Evolutionary conservation across 1,284 basidiomycete genomes (phyloP).

Genomic region (Trichosporon inkin): DNA sequence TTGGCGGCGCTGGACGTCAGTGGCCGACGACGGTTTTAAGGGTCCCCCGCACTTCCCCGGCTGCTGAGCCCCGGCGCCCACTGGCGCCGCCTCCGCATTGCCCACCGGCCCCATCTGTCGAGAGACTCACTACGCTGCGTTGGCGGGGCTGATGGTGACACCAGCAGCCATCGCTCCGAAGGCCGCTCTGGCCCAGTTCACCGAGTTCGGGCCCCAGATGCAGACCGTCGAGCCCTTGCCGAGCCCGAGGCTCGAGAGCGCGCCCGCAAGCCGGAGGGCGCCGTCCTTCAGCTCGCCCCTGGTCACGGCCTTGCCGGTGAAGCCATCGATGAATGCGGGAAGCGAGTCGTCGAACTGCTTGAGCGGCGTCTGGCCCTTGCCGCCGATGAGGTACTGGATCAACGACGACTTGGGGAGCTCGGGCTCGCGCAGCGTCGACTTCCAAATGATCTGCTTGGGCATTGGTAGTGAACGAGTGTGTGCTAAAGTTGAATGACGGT

Average conservation of each 20-base stretch:
- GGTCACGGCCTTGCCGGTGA: constrained; percentile 58
- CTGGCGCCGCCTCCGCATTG: too few species aligned
- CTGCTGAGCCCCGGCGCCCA: background rate
- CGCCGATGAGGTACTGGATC: constrained; percentile 15
- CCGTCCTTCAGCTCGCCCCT: constrained; percentile 59
- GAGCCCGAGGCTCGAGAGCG: constrained; percentile 49
- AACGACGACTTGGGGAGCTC: constrained; percentile 9
- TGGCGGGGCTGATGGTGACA: constrained; percentile 38
- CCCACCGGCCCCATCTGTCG: background rate
- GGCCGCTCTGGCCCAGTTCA: constrained; percentile 62
- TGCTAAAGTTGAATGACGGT: background rate
- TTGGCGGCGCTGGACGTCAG: constrained; percentile 32
- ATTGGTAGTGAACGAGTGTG: constrained; percentile 1
- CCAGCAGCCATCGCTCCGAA: constrained; percentile 54
- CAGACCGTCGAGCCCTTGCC: constrained; percentile 37
- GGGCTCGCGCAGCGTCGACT: background rate
- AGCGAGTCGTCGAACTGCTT: constrained; percentile 30
- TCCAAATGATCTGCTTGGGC: constrained; percentile 5
- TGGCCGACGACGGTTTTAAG: background rate
- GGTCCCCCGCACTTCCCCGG: background rate
- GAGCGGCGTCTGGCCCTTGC: constrained; percentile 22
- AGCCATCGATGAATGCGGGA: constrained; percentile 60
- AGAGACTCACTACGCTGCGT: constrained; percentile 41
- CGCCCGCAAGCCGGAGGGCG: constrained; percentile 59
- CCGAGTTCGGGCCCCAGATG: constrained; percentile 55